These are phyloP conservation scores for Alternaria triticina DNA, from an alignment of 2,329 filamentous ascomycete genomes.

Conservation along the genomic window DNA sequence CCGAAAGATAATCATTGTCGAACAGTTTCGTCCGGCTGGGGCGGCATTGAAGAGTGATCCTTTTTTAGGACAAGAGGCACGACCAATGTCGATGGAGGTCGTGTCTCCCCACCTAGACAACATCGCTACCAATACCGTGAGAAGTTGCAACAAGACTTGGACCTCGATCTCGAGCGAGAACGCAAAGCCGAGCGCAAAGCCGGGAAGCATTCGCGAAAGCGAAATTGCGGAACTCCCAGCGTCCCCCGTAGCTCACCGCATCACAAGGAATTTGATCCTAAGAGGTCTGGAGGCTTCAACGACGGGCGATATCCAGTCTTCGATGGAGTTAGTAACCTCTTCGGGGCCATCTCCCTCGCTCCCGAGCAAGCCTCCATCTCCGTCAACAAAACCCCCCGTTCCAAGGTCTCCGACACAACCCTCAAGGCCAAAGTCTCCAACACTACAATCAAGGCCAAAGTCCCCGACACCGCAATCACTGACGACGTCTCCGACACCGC, in stretches of 20 bases:
- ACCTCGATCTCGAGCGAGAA: not conserved
- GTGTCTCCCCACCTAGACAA: constrained; percentile 8
- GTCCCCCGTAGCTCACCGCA: constrained; percentile 39
- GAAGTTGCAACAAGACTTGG: not conserved
- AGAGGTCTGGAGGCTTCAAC: constrained; percentile 36
- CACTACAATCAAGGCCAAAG: not conserved
- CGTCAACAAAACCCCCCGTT: not conserved
- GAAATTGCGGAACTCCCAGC: constrained; percentile 37
- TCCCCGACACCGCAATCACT: not conserved
- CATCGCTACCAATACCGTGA: not conserved
- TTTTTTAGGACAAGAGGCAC: constrained; percentile 2
- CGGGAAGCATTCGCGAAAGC: not conserved
- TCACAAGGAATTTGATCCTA: constrained; percentile 43
- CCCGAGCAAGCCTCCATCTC: not conserved
- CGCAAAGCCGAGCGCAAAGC: not conserved
- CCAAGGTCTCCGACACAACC: not conserved
- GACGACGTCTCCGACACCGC: not conserved
- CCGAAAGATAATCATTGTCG: constrained; percentile 52
- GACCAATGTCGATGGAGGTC: constrained; percentile 12
- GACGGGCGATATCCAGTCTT: constrained; percentile 27
- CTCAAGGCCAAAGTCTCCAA: not conserved
- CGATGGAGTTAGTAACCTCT: constrained; percentile 3
- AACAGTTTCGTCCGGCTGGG: constrained; percentile 38
- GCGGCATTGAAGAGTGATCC: constrained; percentile 12
- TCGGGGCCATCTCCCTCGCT: not conserved